Evolutionary conservation across 2,329 filamentous ascomycete species (phyloP), one percentile per base, ranked within the genome.

Genomic region (Colletotrichum sp.): DNA sequence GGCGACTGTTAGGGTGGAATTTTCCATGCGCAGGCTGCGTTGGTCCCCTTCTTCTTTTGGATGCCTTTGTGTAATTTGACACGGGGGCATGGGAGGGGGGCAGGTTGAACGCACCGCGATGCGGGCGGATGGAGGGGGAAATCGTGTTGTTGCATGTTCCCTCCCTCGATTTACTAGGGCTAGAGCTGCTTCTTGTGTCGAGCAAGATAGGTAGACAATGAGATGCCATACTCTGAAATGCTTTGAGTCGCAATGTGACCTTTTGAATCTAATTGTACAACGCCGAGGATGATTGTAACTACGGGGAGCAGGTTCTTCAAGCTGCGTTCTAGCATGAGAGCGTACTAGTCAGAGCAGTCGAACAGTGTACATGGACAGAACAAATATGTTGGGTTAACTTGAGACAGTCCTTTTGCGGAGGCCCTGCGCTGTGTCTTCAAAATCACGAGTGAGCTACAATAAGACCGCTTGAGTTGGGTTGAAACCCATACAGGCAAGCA

Each of bases 141-240:
- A 32, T 10, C 3, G 34, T 49, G 66, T 24, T 49, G 66, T 24
- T 30, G 26, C 36, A 24, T 16, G 62, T 49, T 12, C 64, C 70
- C 30, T 63, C 28, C 57, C 13, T 52, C 4, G 26, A 74, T 28
- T 21, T 49, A 69, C 15, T 15, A 18, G n/a, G 44, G 36, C 57
- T 55, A 60, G 64, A 74, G 70, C 26, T 65, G 64, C 44, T 73
- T 59, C 63, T 73, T 26, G 32, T 65, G 74, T 55, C 18, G 28
- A 74, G 74, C 64, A 74, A 76, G 49, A 65, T 55, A 69, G 64
- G 44, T 76, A 76, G 49, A 69, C 65, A 76, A 74, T 69, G 59
- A 76, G 65, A 76, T 74, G 65, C 70, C 49, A 44, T 66, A 69
- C 28, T 34, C 30, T 15, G 28, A 65, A 15, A 6, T 15, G 2